Evolutionary conservation across 1,284 basidiomycete genomes (phyloP), one percentile per base, ranked within the genome.

Genomic region (Coniophora puteana): DNA sequence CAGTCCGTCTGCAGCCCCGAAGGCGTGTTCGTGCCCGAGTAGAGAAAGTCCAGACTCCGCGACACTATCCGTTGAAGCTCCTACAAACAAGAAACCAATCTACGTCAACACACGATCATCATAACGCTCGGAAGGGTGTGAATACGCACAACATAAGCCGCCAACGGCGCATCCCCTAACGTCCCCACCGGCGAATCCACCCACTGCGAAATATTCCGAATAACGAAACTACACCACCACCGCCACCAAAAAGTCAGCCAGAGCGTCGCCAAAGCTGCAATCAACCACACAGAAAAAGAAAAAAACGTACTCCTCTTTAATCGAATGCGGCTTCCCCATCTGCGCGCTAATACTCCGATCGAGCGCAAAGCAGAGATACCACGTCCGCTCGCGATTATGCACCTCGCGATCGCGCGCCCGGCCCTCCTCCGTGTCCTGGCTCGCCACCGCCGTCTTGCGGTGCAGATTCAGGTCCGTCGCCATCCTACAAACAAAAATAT

Each of bases 381-480:
- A 98, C 18, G 93, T 94, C 35, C 94, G 71, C 62, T 97, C 94
- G 31, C 94, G 78, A 61, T 96, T 97, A 62, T 92, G 84, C 13
- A 96, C 85, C 67, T 96, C 91, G 50, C 72, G 67, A 48, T 87
- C 84, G 37, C 86, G 78, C 21, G 82, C 76, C 38, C 73, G 74
- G 25, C 80, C 86, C 56, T 92, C 90, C 13, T 82, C 69, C 0
- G 85, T 83, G 48, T 88, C 82, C n/a, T 77, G 69, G 42, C 78
- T 80, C 3, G 71, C 68, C 22, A 80, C 69, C 4, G 83, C 69
- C 4, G 86, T 88, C 61, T 96, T 94, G 45, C 95, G 83, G 60
- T 97, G 93, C 38, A 99, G 65, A 60, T 98, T 98, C 36, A 99
- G 70, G 63, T 99, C 95, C 13, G 90, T 95, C 4, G 89, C 95